Conservation (phyloP, 2,329 filamentous ascomycete genomes). For the Sordariomycetes sp. region DNA sequence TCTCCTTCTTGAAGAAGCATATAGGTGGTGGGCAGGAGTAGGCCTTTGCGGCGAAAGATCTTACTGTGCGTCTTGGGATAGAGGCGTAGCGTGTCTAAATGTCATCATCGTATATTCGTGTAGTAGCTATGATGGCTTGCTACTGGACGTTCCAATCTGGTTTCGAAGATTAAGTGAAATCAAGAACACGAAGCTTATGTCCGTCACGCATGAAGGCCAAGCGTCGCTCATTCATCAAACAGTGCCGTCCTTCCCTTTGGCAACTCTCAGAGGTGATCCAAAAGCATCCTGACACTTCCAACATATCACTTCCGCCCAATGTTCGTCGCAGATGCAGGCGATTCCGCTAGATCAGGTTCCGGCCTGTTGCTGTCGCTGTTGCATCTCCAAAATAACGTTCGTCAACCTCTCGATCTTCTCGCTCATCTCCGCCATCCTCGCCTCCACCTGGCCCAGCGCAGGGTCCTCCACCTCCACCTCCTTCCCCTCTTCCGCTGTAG, state of each 20-base stretch:
- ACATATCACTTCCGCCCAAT: background rate
- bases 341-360: background rate
- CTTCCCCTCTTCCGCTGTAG: background rate
- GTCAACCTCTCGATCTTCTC: slow-evolving; percentile 50
- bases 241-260: background rate
- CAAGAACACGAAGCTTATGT: slow-evolving; percentile 1
- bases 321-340: background rate
- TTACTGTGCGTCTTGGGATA: background rate
- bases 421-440: slow-evolving; percentile 41
- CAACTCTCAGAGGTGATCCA: background rate
- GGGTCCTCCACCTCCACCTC: background rate
- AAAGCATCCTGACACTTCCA: too few relatives aligned
- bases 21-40: slow-evolving; percentile 1
- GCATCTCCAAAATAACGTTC: slow-evolving; percentile 37
- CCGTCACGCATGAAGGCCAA: background rate
- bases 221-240: background rate
- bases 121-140: background rate
- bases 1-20: slow-evolving; percentile 56
- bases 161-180: background rate
- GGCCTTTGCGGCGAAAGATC: background rate
- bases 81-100: background rate
- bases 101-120: background rate
- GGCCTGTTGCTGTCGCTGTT: slow-evolving; percentile 20
- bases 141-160: background rate
- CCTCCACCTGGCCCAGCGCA: slow-evolving; percentile 24